Evolutionary conservation across 2,329 filamentous ascomycete genomes (phyloP).

Genomic region (Calonectria pseudoreteaudii): DNA sequence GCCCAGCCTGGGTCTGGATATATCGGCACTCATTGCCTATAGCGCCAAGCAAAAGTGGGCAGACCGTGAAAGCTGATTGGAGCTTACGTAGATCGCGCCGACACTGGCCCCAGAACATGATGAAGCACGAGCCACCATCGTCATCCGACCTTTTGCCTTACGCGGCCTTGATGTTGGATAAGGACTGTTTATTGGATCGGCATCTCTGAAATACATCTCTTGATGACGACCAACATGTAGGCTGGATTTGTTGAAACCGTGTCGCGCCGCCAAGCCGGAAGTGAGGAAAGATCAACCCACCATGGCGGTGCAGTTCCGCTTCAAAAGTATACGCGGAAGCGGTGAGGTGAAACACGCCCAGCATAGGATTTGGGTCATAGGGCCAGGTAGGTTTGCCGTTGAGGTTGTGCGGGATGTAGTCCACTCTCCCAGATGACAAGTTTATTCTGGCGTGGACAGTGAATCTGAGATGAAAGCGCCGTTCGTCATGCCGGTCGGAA

Average conservation of each 20-base stretch:
- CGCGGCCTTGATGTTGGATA: neutral
- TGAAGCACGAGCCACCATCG: slow-evolving; percentile 5
- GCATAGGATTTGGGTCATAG: too few relatives aligned
- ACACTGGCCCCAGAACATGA: neutral
- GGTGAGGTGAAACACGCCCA: neutral
- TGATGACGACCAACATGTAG: neutral
- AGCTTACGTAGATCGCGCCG: neutral
- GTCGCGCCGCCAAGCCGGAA: neutral
- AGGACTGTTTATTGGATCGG: neutral
- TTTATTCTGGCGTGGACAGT: too few relatives aligned
- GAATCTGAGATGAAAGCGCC: too few relatives aligned
- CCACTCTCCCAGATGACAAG: too few relatives aligned
- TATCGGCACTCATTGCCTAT: neutral
- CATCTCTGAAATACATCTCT: neutral
- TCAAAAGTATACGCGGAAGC: neutral
- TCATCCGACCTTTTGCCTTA: slow-evolving; percentile 1
- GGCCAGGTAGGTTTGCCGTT: too few relatives aligned
- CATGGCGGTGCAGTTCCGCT: neutral
- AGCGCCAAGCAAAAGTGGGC: neutral
- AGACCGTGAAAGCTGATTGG: neutral
- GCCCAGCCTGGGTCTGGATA: neutral
- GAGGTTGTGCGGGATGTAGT: too few relatives aligned
- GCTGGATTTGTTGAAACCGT: neutral
- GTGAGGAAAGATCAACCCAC: neutral
- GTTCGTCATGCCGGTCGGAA: too few relatives aligned